A percentile compares a stretch with the other conserved stretches of the same genome.
Conservation (phyloP, 352 stramenopile species). For the Peronosclerospora sorghi region DNA sequence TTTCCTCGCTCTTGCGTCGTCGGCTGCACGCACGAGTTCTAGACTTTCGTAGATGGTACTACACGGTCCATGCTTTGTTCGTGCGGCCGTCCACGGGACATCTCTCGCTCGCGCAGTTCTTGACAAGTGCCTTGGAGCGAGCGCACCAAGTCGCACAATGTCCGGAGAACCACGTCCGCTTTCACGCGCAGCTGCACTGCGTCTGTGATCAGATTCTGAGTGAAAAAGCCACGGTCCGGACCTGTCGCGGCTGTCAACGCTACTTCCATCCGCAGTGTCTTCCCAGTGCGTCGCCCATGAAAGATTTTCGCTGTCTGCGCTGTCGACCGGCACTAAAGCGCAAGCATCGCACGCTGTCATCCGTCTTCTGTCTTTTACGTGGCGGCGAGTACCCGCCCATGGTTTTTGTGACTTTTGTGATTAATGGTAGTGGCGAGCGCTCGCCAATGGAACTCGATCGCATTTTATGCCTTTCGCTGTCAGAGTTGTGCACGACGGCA, state of each 20-base stretch:
- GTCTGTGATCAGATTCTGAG: conserved; percentile 52
- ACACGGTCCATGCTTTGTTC: too few species aligned
- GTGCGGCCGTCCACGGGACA: too few species aligned
- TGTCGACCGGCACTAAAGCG: too few species aligned
- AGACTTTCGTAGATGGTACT: conserved; percentile 62
- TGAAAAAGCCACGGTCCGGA: conserved; percentile 33
- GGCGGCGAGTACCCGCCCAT: conserved; percentile 53
- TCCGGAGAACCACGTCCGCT: too few species aligned
- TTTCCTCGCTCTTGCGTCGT: conserved; percentile 50
- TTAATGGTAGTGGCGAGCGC: conserved; percentile 80
- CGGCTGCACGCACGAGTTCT: conserved; percentile 45
- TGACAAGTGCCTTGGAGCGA: too few species aligned
- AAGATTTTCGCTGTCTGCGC: too few species aligned
- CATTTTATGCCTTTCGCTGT: conserved; percentile 69
- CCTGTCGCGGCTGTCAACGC: too few species aligned
- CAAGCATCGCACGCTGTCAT: conserved; percentile 14
- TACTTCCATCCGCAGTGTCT: too few species aligned
- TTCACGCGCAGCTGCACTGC: too few species aligned
- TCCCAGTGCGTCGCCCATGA: too few species aligned
- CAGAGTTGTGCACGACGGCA: conserved; percentile 50
- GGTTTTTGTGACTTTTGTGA: conserved; percentile 83
- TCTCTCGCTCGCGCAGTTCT: too few species aligned
- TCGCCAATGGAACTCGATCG: conserved; percentile 36
- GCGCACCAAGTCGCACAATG: too few species aligned
- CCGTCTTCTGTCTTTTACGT: conserved; percentile 64